These are phyloP conservation scores for Silene coronaria DNA, from an alignment of 179 eudicot species.

Conservation along the genomic window DNA sequence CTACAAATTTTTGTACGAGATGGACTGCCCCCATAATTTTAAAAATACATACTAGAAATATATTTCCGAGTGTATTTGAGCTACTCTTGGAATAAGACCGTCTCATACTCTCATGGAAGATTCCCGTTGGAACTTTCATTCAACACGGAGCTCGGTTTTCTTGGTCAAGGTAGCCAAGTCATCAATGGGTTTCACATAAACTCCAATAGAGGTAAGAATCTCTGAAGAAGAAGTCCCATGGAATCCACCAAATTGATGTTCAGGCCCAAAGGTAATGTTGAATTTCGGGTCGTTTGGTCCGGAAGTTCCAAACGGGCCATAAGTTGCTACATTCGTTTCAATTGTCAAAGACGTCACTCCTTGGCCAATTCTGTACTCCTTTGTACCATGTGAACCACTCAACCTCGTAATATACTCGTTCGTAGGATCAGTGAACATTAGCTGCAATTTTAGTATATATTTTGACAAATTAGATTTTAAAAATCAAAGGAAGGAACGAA, in stretches of 20 bases:
- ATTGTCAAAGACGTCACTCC: conserved; percentile 10
- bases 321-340: conserved; percentile 18
- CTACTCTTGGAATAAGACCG: not conserved
- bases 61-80: too few relatives aligned
- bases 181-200: conserved; percentile 13
- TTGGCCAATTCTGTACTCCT: not conserved
- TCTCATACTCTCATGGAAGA: not conserved
- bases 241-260: conserved; percentile 21
- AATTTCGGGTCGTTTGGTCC: not conserved
- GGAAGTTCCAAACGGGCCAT: conserved; percentile 17
- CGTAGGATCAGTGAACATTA: not conserved
- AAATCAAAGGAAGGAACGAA: too few relatives aligned
- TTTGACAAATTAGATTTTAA: too few relatives aligned
- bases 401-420: conserved; percentile 17
- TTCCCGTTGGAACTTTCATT: not conserved
- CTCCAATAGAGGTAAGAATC: conserved; percentile 11
- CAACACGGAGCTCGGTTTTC: not conserved
- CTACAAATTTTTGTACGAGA: too few relatives aligned
- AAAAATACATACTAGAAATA: too few relatives aligned
- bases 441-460: not conserved
- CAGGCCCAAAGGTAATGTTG: conserved; percentile 12
- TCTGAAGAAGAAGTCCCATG: conserved; percentile 12
- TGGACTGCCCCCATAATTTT: too few relatives aligned
- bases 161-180: conserved; percentile 7
- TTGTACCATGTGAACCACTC: not conserved